Base-by-base conservation (phyloP, 2,329 filamentous ascomycete species). In the Epichloe sibirici region DNA sequence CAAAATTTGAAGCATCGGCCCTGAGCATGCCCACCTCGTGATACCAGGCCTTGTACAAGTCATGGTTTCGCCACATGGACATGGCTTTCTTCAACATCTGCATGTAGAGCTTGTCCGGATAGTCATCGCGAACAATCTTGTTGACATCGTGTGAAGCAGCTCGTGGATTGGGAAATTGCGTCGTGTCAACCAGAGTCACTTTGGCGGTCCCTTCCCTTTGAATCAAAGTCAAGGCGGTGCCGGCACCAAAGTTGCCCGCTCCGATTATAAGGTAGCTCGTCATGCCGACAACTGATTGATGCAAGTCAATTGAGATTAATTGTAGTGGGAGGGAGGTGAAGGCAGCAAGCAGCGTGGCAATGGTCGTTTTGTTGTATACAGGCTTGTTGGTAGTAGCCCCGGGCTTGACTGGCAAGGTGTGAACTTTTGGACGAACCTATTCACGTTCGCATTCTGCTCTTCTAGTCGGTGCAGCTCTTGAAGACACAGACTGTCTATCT, bases 11-110 rank as follows among this genome's bases (percentile, higher is more conserved):
- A 1, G 63, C 54, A 52, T 72, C 69, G 9, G 63, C 69, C 37
- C 69, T 63, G 5, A 71, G 62, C 77, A 80, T 79, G 9, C 81
- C 79, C 0, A 77, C 77, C 57, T 77, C 72, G 59, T 82, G 77
- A 61, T 81, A 83, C 56, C 69, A 74, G 4, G 61, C 51, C 47
- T 70, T 71, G 66, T 78, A 79, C n/a, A 81, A 68, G 1, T 73
- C 71, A 48, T 77, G 70, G 17, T 57, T 48, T 38, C 67, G 61
- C 70, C 70, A 72, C 49, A 61, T 57, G 17, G 65, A 62, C 69
- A 72, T 71, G 55, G 69, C 70, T 55, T 65, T 65, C 45, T 61
- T 62, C 49, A 71, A 62, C 65, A 71, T 66, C 45, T 61, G 62
- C 64, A 70, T 71, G 57, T 71, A 71, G 37, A 69, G 62, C 37